These are phyloP conservation scores for Leptomonas pyrrhocoris DNA, from an alignment of 208 protist species.

Conservation along the genomic window DNA sequence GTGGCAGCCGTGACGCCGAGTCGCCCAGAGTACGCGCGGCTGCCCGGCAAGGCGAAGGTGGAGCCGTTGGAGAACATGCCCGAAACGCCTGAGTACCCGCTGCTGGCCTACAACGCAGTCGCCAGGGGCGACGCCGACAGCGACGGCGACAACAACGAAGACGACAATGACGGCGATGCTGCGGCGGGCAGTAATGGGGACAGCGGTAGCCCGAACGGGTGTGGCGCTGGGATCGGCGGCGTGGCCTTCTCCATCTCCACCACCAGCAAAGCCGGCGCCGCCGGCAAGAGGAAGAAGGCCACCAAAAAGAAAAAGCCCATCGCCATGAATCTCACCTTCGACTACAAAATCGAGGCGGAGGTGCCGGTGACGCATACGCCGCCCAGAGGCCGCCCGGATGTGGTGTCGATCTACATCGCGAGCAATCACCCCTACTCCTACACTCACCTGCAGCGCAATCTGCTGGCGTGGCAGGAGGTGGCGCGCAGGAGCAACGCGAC, in stretches of 20 bases:
- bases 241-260: slow-evolving; percentile 24
- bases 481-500: slow-evolving; percentile 24
- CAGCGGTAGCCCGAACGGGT: not conserved
- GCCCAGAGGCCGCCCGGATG: slow-evolving; percentile 56
- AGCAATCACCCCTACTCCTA: slow-evolving; percentile 94
- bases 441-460: slow-evolving; percentile 64
- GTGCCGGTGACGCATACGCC: slow-evolving; percentile 44
- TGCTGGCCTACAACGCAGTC: slow-evolving; percentile 54
- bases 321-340: slow-evolving; percentile 86
- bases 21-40: slow-evolving; percentile 64
- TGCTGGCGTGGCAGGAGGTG: slow-evolving; percentile 59
- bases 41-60: slow-evolving; percentile 66
- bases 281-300: slow-evolving; percentile 40
- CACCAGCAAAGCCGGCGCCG: slow-evolving; percentile 24
- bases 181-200: not conserved
- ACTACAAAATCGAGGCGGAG: slow-evolving; percentile 72
- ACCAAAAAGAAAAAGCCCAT: slow-evolving; percentile 59
- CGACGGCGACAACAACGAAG: slow-evolving; percentile 36
- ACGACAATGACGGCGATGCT: slow-evolving; percentile 29
- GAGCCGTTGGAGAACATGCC: slow-evolving; percentile 72
- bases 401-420: slow-evolving; percentile 83
- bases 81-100: slow-evolving; percentile 75
- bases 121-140: slow-evolving; percentile 22
- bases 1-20: slow-evolving; percentile 64
- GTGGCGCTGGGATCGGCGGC: slow-evolving; percentile 12